A percentile compares a stretch with the other conserved stretches of the same genome.
Evolutionary conservation across 2,329 filamentous ascomycete species (phyloP).

Genomic region (Zasmidium cellare): DNA sequence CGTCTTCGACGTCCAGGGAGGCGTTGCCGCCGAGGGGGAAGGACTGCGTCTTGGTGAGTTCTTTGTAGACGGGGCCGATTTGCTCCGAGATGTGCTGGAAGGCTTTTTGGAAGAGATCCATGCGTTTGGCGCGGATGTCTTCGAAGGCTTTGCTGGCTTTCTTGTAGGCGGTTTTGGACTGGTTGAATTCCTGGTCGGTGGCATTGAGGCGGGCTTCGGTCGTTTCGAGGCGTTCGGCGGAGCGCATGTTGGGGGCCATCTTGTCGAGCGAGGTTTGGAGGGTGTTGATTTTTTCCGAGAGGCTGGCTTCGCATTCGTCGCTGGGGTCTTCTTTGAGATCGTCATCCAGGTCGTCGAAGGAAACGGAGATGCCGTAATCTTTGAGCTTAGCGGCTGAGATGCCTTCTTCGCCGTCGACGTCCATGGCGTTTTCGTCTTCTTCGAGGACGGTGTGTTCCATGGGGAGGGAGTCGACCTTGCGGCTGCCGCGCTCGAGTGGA

Average conservation of each 20-base stretch:
- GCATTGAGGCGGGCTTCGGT: constrained; percentile 80
- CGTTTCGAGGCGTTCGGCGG: constrained; percentile 83
- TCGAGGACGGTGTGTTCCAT: constrained; percentile 73
- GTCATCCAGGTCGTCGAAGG: constrained; percentile 79
- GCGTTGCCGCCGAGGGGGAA: constrained; percentile 87
- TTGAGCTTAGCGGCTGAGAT: constrained; percentile 61
- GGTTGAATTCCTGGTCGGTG: constrained; percentile 86
- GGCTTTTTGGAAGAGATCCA: constrained; percentile 91
- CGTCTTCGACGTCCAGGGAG: constrained; percentile 93
- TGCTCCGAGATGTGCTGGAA: constrained; percentile 94
- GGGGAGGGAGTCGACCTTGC: constrained; percentile 74
- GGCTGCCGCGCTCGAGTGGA: constrained; percentile 72
- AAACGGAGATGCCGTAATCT: constrained; percentile 87
- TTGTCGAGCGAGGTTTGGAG: constrained; percentile 83
- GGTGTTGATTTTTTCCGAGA: constrained; percentile 74
- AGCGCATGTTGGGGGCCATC: constrained; percentile 94
- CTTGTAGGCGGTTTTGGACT: constrained; percentile 72
- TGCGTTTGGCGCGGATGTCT: constrained; percentile 75
- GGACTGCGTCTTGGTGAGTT: constrained; percentile 85
- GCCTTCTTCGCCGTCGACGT: constrained; percentile 71
- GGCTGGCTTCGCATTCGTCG: constrained; percentile 68
- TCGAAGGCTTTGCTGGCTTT: constrained; percentile 81
- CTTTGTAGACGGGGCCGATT: constrained; percentile 90
- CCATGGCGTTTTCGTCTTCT: constrained; percentile 84
- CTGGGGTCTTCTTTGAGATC: constrained; percentile 77